Evolutionary conservation across 129 eudicot genomes (phyloP), one percentile per base, ranked within the genome.

Genomic region (Chrysanthemum seticuspe): DNA sequence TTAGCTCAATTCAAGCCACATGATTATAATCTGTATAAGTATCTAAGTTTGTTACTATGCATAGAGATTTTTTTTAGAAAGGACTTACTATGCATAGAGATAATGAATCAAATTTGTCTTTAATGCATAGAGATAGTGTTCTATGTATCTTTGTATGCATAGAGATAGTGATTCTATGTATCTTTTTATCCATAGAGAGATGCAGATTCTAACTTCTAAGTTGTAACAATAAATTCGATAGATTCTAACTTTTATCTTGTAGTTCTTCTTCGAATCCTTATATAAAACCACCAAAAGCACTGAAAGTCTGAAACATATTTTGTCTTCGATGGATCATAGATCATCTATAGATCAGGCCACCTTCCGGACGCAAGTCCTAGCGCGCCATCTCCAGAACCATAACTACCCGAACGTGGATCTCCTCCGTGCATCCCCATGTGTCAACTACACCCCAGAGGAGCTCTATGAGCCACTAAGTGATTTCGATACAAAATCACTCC

Each of bases 401-500:
- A 65, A 47, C 63, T 70, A 72, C 5, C 67, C 74, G 23, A 60
- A 73, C 5, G 31, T 9, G 1, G 36, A 47, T 8, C 56, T 75
- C 60, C 80, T 82, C 52, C 52, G n/a, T 13, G 10, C 77, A 8
- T 53, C 82, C 21, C 81, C 77, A 56, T 92, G 98, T 73, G 76
- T 85, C 72, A 74, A 72, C 63, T 90, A 94, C 88, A 65, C 86
- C 45, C 92, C 95, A 18, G 89, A 97, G 34, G 96, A 90, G 66
- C 72, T 81, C 11, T 80, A 84, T 13, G 90, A 83, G 67, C 71
- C 64, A 8, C 58, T 29, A 3, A 1, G 72, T 45, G 62, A 76
- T 36, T 94, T 88, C 73, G 87, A 90, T 76, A 79, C 71, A 15
- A 85, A 73, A 0, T 70, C 76, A 47, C 84, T 89, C 84, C 85